Conservation (phyloP, 768 basidiomycete species). For the Termitomyces sp. region DNA sequence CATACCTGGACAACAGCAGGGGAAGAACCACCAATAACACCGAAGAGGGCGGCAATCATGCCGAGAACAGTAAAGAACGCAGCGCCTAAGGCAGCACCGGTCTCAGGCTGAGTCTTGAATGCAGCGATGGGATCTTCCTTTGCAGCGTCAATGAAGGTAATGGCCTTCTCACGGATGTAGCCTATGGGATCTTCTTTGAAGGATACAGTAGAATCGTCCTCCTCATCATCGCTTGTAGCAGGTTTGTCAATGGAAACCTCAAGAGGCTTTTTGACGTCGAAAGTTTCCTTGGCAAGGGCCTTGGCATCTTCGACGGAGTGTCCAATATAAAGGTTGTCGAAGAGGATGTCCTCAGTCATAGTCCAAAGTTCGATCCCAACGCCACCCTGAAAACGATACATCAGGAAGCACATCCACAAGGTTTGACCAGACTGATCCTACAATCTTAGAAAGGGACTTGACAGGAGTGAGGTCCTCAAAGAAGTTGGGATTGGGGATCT, state of each 20-base stretch:
- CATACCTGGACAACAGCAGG: conserved; percentile 67
- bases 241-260: conserved; percentile 64
- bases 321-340: conserved; percentile 92
- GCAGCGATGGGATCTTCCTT: conserved; percentile 74
- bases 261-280: conserved; percentile 80
- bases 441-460: conserved; percentile 82
- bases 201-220: conserved; percentile 38
- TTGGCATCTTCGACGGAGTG: conserved; percentile 86
- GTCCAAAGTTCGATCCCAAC: conserved; percentile 99
- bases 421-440: conserved; percentile 27
- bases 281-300: conserved; percentile 81
- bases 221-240: conserved; percentile 39
- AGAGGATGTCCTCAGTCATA: conserved; percentile 95
- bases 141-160: conserved; percentile 75
- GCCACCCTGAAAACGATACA: conserved; percentile 54
- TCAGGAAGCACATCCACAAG: not conserved
- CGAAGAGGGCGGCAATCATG: conserved; percentile 76
- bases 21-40: conserved; percentile 69
- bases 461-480: conserved; percentile 86
- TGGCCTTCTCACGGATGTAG: conserved; percentile 74
- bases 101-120: conserved; percentile 86
- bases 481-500: conserved; percentile 87
- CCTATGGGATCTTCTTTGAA: conserved; percentile 74
- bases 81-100: conserved; percentile 71
- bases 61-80: conserved; percentile 77